Base-by-base conservation (phyloP, 495 filamentous ascomycete species). In the Apiosordaria backusii region DNA sequence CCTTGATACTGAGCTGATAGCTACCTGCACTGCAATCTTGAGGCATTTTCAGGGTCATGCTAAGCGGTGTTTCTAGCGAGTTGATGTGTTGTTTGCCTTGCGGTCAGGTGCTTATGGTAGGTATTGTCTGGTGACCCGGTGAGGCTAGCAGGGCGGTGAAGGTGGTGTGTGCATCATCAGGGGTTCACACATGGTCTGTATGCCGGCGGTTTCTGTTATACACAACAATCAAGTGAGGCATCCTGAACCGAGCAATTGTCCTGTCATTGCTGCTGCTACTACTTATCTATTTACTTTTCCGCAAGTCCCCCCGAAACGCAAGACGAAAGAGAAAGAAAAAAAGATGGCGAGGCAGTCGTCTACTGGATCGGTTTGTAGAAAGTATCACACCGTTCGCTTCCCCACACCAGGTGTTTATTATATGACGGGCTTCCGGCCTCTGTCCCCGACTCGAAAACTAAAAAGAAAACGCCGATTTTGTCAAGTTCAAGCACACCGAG, bases 381-480 rank as follows among this genome's bases (percentile, higher is more conserved):
- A n/a, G n/a, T 45, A 45, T 13, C 35, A 15, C 10, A 13, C 5
- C 0, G 35, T 45, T 45, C 35, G 35, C 35, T 45, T 45, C 35
- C 35, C 35, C 0, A 13, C n/a, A 45, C 35, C 10, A 15, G 9
- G 35, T 10, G 35, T 45, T 45, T 18, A 45, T 45, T 45, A 45
- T 45, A 45, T 45, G 35, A 45, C 16, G 35, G 35, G 3, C 35
- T 45, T 18, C 57, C 26, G 19, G 61, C 65, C 23, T 67, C 67
- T 68, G 67, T 55, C 52, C 19, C 61, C 70, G 67, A 70, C 70
- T 74, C 75, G 76, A 76, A 59, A 72, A 75, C 72, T 75, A 77
- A 68, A 70, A 72, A 73, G 64, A 59, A 63, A 50, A 59, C 26
- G 60, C 23, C 40, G 63, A 59, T 19, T 60, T 67, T 40, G 60